Conservation (phyloP, 164 flowering plant genomes). For the Hamamelis virginiana region DNA sequence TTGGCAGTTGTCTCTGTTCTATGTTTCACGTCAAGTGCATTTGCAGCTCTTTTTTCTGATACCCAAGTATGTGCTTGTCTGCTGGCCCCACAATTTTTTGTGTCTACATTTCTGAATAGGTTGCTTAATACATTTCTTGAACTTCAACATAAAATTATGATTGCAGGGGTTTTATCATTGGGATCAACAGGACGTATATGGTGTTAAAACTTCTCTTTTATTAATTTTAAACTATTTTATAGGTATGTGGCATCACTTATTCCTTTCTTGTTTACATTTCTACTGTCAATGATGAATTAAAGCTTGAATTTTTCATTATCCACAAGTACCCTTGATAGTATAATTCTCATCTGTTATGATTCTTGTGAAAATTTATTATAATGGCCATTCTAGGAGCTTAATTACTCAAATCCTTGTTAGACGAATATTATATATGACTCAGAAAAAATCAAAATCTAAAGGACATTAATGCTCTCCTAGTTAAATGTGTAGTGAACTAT, state of each 20-base stretch:
- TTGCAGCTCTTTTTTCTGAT: constrained; percentile 64
- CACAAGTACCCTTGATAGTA: too few species aligned
- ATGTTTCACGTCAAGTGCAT: constrained; percentile 76
- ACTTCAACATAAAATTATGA: background rate
- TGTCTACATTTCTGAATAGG: background rate
- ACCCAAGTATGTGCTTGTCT: constrained; percentile 58
- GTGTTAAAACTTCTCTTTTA: constrained; percentile 41
- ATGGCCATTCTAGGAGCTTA: too few species aligned
- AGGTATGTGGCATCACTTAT: constrained; percentile 40
- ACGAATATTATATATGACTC: background rate
- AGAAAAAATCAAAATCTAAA: background rate
- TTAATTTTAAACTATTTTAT: constrained; percentile 71
- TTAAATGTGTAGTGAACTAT: too few species aligned
- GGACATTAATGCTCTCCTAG: too few species aligned
- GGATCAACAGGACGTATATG: constrained; percentile 34
- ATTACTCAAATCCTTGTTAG: background rate
- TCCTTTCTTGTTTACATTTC: background rate
- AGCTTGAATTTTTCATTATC: background rate
- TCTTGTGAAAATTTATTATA: too few species aligned
- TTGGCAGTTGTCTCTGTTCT: constrained; percentile 71
- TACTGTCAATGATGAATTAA: background rate
- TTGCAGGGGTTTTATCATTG: constrained; percentile 67
- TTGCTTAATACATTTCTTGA: constrained; percentile 1
- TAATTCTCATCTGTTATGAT: too few species aligned
- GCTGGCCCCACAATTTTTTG: background rate